These are phyloP conservation scores for Neurospora sp. DNA, from an alignment of 495 filamentous ascomycete genomes.

Conservation along the genomic window DNA sequence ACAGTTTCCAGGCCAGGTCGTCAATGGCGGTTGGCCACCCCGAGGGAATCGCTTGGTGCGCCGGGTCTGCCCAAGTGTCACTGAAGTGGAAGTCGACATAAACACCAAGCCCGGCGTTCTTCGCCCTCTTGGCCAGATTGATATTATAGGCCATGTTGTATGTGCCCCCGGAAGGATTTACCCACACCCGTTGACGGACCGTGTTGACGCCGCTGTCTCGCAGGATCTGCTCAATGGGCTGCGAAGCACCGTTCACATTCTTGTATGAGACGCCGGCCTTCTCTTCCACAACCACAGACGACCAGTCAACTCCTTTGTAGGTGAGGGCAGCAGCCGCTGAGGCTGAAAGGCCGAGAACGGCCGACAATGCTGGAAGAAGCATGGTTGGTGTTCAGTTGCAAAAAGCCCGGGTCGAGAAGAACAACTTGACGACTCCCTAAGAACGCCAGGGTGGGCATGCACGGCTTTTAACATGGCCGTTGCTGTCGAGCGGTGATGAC, in stretches of 20 bases:
- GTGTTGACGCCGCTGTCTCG: slow-evolving; percentile 56
- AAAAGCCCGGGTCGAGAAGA: not conserved
- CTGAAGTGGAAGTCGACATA: slow-evolving; percentile 64
- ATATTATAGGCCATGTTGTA: slow-evolving; percentile 65
- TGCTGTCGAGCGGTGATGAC: not conserved
- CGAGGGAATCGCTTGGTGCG: slow-evolving; percentile 41
- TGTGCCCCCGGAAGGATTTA: slow-evolving; percentile 52
- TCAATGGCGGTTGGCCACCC: slow-evolving; percentile 51
- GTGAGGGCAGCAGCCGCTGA: slow-evolving; percentile 37
- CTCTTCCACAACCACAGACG: slow-evolving; percentile 57
- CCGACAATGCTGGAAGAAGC: slow-evolving; percentile 7
- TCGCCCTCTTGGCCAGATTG: slow-evolving; percentile 51
- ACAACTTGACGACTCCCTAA: not conserved
- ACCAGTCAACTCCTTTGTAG: slow-evolving; percentile 64
- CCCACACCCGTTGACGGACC: slow-evolving; percentile 63
- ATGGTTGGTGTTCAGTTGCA: slow-evolving; percentile 2
- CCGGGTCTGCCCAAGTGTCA: slow-evolving; percentile 50
- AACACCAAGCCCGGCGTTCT: slow-evolving; percentile 51
- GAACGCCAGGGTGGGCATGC: not conserved
- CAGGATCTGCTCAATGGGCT: slow-evolving; percentile 54
- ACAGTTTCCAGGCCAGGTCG: slow-evolving; percentile 48
- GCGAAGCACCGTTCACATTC: slow-evolving; percentile 37
- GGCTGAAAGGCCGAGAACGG: slow-evolving; percentile 9
- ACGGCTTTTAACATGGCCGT: not conserved
- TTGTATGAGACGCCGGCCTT: slow-evolving; percentile 49